phyloP scores from a whole-genome alignment of 306 rosid species.

The Fagus sylvatica region DNA sequence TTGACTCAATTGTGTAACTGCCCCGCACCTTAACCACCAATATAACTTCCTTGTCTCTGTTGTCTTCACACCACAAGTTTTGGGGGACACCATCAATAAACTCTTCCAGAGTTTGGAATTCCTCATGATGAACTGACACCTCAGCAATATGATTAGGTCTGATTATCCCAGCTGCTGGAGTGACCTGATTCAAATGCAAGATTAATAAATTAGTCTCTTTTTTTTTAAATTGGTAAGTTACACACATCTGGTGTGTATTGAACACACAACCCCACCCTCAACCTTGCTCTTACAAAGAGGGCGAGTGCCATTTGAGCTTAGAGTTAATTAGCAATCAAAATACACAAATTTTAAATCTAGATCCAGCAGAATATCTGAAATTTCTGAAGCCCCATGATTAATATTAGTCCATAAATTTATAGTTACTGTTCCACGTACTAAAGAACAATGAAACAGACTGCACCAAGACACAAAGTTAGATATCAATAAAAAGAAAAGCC shows the following conservation, averaged over 20 bases:
- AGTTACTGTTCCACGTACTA: neutral
- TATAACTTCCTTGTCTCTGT: conserved; percentile 79
- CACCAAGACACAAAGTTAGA: neutral
- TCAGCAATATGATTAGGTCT: conserved; percentile 73
- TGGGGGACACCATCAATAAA: conserved; percentile 80
- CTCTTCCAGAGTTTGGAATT: conserved; percentile 69
- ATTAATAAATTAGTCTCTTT: neutral
- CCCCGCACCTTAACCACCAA: conserved; percentile 77
- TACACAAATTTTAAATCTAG: neutral
- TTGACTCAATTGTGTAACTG: conserved; percentile 50
- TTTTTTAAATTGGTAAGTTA: too few species aligned
- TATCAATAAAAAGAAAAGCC: neutral
- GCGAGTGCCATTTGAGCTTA: too few species aligned
- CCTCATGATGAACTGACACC: conserved; percentile 86
- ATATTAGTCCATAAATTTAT: neutral
- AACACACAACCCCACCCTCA: too few species aligned
- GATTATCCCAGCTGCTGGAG: conserved; percentile 81
- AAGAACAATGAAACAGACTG: neutral
- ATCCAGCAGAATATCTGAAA: neutral
- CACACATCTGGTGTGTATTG: too few species aligned
- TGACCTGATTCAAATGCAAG: conserved; percentile 57
- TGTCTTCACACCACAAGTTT: conserved; percentile 89
- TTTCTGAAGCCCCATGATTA: neutral
- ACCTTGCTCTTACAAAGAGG: too few species aligned
- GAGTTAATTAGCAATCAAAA: too few species aligned